Conservation (phyloP, 1,139 yeast species). For the Hansenula sp. region DNA sequence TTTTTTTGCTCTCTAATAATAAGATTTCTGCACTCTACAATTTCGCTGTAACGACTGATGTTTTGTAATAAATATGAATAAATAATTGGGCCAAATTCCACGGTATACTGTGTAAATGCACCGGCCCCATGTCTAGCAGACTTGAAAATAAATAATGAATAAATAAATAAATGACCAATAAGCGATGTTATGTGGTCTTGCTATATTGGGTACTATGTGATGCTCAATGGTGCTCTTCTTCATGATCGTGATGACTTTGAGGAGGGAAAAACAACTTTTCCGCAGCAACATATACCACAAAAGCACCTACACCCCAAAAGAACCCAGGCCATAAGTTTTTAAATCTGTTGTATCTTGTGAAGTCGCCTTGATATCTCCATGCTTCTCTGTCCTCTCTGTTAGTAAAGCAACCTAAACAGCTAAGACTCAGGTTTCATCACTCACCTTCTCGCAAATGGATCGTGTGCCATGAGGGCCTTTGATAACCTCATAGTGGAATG, state of each 20-base stretch:
- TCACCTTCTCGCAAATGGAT: conserved; percentile 46
- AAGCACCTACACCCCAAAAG: conserved; percentile 76
- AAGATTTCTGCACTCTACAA: too few relatives aligned
- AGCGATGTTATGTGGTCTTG: neutral
- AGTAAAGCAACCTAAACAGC: neutral
- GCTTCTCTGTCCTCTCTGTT: conserved; percentile 59
- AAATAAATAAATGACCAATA: neutral
- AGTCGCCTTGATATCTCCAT: conserved; percentile 86
- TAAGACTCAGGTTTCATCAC: too few relatives aligned
- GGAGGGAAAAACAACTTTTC: conserved; percentile 18
- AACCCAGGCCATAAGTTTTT: conserved; percentile 80
- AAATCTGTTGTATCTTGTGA: conserved; percentile 67
- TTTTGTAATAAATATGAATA: neutral
- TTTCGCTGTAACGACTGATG: too few relatives aligned
- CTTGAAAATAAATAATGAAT: neutral
- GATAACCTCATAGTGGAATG: too few relatives aligned
- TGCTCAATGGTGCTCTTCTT: conserved; percentile 13
- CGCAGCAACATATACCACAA: conserved; percentile 52
- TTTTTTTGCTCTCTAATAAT: too few relatives aligned
- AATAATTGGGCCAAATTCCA: neutral
- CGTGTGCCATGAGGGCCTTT: conserved; percentile 25
- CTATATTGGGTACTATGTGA: too few relatives aligned
- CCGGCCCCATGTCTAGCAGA: too few relatives aligned
- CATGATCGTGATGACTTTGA: neutral
- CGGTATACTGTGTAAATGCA: too few relatives aligned